A percentile compares a stretch with the other conserved stretches of the same genome.
Evolutionary conservation across 768 basidiomycete species (phyloP).

Genomic region (Termitomyces sp.): DNA sequence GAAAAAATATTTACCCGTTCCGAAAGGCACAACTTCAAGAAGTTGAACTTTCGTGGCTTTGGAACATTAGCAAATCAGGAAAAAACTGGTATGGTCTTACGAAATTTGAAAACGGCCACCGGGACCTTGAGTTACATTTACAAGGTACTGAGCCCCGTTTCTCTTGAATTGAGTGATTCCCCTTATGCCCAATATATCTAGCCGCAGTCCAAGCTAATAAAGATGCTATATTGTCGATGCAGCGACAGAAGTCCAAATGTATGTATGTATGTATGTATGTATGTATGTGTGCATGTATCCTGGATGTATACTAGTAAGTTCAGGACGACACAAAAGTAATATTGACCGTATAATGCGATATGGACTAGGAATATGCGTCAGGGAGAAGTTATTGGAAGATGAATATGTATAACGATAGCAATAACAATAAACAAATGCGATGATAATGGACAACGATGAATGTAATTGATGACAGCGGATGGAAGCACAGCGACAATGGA

Average conservation of each 20-base stretch:
- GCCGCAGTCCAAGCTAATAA: too few species aligned
- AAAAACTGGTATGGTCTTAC: too few species aligned
- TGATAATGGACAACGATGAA: background rate
- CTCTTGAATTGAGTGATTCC: too few species aligned
- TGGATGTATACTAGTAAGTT: background rate
- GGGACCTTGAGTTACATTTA: too few species aligned
- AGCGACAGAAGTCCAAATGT: background rate
- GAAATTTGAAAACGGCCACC: too few species aligned
- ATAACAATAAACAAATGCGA: background rate
- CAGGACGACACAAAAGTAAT: background rate
- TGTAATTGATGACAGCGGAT: background rate
- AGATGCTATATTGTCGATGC: background rate
- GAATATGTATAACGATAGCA: background rate
- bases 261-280: background rate
- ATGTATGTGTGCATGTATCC: background rate
- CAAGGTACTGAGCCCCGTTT: too few species aligned
- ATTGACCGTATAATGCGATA: background rate
- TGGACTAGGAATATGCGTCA: background rate
- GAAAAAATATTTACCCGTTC: too few species aligned
- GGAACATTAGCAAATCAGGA: too few species aligned
- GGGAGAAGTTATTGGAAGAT: background rate
- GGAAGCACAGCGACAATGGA: background rate
- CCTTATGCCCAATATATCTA: too few species aligned
- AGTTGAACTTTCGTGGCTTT: too few species aligned
- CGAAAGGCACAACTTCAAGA: too few species aligned